phyloP scores from a whole-genome alignment of 2,329 filamentous ascomycete species.

The Penicillium sp. region DNA sequence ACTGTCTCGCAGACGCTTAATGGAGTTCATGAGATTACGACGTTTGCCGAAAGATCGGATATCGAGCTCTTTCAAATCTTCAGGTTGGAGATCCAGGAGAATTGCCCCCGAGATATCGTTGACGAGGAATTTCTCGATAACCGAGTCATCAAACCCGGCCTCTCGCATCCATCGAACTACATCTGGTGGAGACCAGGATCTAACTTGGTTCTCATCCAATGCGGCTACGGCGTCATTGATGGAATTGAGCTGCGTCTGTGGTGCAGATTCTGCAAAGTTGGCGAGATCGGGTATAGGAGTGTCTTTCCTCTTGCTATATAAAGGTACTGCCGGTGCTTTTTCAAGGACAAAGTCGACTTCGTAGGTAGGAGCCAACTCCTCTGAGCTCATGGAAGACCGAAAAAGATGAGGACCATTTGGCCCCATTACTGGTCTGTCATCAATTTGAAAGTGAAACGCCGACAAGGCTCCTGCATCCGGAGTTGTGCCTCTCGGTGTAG shows the following conservation, averaged over 20 bases:
- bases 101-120: slow-evolving; percentile 92
- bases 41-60: slow-evolving; percentile 63
- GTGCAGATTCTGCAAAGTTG: not conserved
- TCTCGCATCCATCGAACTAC: slow-evolving; percentile 68
- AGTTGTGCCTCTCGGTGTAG: slow-evolving; percentile 78
- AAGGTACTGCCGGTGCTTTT: slow-evolving; percentile 15
- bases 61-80: slow-evolving; percentile 65
- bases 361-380: slow-evolving; percentile 16
- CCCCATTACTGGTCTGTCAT: slow-evolving; percentile 62
- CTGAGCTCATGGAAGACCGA: slow-evolving; percentile 50
- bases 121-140: slow-evolving; percentile 79
- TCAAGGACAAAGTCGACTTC: slow-evolving; percentile 20
- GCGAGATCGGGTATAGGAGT: slow-evolving; percentile 18
- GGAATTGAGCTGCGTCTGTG: slow-evolving; percentile 14
- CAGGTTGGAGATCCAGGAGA: slow-evolving; percentile 84
- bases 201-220: slow-evolving; percentile 24
- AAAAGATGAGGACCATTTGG: slow-evolving; percentile 86
- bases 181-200: slow-evolving; percentile 25
- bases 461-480: slow-evolving; percentile 64
- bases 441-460: slow-evolving; percentile 59
- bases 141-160: slow-evolving; percentile 69
- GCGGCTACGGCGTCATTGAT: slow-evolving; percentile 22
- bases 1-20: slow-evolving; percentile 48
- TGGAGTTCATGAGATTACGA: slow-evolving; percentile 57
- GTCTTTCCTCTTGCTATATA: slow-evolving; percentile 16